A percentile compares a stretch with the other conserved stretches of the same genome.
Evolutionary conservation across 305 asterid species (phyloP).

Genomic region (Stenogyne calaminthoides): DNA sequence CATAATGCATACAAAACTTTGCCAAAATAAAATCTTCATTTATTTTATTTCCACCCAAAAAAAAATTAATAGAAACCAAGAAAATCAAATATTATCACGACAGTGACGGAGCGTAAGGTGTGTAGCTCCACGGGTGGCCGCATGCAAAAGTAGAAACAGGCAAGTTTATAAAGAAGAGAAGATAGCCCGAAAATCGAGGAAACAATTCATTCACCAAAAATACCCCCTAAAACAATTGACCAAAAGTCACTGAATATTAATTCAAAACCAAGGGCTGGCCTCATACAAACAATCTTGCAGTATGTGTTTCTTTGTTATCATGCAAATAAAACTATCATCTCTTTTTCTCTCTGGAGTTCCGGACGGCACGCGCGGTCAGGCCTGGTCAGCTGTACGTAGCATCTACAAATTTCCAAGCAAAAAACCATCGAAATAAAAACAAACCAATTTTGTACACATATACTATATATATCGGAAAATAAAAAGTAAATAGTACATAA

Average conservation of each 20-base stretch:
- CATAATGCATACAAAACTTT: no score
- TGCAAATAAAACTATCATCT: not conserved
- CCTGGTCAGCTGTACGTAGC: slow-evolving; percentile 40
- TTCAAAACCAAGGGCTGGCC: no score
- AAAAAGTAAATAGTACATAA: not conserved
- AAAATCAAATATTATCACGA: not conserved
- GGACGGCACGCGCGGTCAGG: slow-evolving; percentile 95
- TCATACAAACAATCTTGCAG: not conserved
- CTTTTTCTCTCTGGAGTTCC: slow-evolving; percentile 41
- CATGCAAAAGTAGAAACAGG: slow-evolving; percentile 27
- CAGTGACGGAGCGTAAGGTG: slow-evolving; percentile 31
- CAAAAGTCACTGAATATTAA: no score
- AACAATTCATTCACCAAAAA: not conserved
- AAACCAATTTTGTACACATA: not conserved
- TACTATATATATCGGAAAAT: not conserved
- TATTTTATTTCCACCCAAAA: not conserved
- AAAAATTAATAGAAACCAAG: no score
- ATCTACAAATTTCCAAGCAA: slow-evolving; percentile 27
- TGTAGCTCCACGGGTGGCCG: slow-evolving; percentile 18
- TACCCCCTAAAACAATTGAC: slow-evolving; percentile 24
- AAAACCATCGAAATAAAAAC: not conserved
- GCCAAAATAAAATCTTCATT: no score
- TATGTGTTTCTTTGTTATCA: slow-evolving; percentile 20
- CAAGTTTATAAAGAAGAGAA: not conserved
- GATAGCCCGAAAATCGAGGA: slow-evolving; percentile 40